A percentile compares a stretch with the other conserved stretches of the same genome.
Conservation (phyloP, 2,329 filamentous ascomycete species). For the Penicillium freii region DNA sequence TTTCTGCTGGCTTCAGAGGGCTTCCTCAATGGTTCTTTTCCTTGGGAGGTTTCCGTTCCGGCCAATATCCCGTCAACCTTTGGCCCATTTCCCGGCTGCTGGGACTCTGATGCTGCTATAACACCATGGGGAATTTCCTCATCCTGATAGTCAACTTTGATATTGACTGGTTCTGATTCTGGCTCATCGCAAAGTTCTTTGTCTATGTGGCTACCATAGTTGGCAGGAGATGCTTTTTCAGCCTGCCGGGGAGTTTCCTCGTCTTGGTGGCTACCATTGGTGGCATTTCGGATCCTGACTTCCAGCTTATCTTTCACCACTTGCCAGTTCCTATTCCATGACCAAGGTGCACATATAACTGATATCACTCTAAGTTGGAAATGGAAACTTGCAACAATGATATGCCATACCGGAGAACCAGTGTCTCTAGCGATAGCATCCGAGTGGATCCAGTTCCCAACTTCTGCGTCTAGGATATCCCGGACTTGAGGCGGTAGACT, state of each 20-base stretch:
- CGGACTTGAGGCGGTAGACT: slow-evolving; percentile 2
- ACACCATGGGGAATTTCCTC: neutral
- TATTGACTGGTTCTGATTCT: too few species aligned
- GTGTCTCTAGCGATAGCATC: neutral
- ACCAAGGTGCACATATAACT: neutral
- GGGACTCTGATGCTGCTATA: neutral
- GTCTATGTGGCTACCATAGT: neutral
- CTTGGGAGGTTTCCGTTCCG: neutral
- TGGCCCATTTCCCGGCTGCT: neutral
- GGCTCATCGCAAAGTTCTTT: neutral
- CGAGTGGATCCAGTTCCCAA: neutral
- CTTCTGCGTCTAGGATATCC: neutral
- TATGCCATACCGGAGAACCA: neutral
- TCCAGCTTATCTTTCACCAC: neutral
- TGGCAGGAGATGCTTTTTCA: neutral
- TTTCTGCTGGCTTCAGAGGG: neutral
- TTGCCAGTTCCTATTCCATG: neutral
- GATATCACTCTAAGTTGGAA: neutral
- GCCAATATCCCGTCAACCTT: neutral
- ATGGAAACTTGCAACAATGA: neutral
- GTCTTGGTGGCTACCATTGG: neutral
- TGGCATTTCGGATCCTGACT: neutral
- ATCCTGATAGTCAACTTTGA: neutral
- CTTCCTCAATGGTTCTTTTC: too few species aligned
- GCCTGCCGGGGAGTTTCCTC: neutral